Evolutionary conservation across 345 rosid species (phyloP), one percentile per base, ranked within the genome.

Genomic region (Syzygium oleosum): DNA sequence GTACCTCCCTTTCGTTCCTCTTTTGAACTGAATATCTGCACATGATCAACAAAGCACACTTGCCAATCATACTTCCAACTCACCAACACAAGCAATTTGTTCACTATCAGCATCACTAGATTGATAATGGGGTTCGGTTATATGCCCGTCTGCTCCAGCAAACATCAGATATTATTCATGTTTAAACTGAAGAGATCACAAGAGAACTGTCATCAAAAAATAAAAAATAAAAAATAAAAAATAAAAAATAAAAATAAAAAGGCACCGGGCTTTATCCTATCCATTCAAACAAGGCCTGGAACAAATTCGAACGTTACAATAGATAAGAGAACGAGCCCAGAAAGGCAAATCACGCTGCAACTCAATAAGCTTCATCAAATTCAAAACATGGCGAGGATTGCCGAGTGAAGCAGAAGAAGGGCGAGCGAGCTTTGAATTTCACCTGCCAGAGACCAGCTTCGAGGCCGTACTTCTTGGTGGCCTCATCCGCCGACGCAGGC

Each of bases 381-480:
- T 46, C 41, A 49, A 86, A 51, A 68, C 84, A 46, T 4, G 49
- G 9, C 51, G 51, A 31, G 52, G 49, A 13, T 55, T 12, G 41
- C 88, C 31, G 34, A 31, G 41, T 27, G 59, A 25, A 13, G 22
- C 49, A 56, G 25, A 51, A 51, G 38, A 25, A 22, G 51, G 17
- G 25, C 38, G 51, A 80, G 29, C 0, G 54, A 23, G 56, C 85
- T 55, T 51, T 43, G 46, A 65, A 80, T 38, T 90, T 77, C 87
- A 97, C 99, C 97, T 96, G 93, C 98, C 99, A 97, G 34, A 96
- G 92, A 87, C 98, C 99, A 87, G 93, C 96, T 93, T 97, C 99
- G 14, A 96, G 97, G 63, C 99, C 99, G 88, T 94, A 97, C 90
- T 95, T 96, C 92, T 93, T 93, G 46, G 99, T 93, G 61, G 94